Percentiles rank a stretch among this genome's conserved stretches.
These are phyloP conservation scores for Microbotryum silenes-acaulis DNA, from an alignment of 1,284 basidiomycete genomes.

Conservation along the genomic window DNA sequence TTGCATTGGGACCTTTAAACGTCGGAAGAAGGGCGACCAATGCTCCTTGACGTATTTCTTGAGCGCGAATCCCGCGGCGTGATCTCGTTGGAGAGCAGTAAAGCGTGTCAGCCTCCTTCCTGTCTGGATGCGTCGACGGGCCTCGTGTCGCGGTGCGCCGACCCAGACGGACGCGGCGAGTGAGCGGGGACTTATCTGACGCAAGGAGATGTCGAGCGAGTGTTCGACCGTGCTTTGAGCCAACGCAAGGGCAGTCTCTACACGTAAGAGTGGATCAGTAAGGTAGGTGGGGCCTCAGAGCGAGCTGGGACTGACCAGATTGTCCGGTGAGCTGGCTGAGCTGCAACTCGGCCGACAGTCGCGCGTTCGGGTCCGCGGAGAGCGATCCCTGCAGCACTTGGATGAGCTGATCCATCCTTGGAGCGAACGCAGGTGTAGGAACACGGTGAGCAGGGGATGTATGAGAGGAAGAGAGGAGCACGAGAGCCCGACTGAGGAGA, in stretches of 20 bases:
- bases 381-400: conserved; percentile 54
- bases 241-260: conserved; percentile 65
- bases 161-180: not conserved
- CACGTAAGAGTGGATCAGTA: not conserved
- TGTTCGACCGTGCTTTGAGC: conserved; percentile 58
- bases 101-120: not conserved
- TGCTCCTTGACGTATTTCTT: conserved; percentile 76
- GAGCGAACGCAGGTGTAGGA: too few species aligned
- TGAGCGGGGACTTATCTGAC: conserved; percentile 64
- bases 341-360: conserved; percentile 63
- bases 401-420: conserved; percentile 7
- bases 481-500: too few species aligned
- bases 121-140: not conserved
- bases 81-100: conserved; percentile 25
- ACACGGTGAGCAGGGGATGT: not conserved
- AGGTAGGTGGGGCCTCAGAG: conserved; percentile 32
- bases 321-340: conserved; percentile 56
- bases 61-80: conserved; percentile 76
- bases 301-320: conserved; percentile 52
- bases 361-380: conserved; percentile 57
- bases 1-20: conserved; percentile 70
- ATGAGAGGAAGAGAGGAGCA: not conserved
- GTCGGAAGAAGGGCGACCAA: conserved; percentile 73
- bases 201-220: conserved; percentile 57
- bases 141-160: not conserved